These are phyloP conservation scores for Rhizophagus clarus DNA, from an alignment of 192 early-diverging fungal genomes.

Conservation along the genomic window DNA sequence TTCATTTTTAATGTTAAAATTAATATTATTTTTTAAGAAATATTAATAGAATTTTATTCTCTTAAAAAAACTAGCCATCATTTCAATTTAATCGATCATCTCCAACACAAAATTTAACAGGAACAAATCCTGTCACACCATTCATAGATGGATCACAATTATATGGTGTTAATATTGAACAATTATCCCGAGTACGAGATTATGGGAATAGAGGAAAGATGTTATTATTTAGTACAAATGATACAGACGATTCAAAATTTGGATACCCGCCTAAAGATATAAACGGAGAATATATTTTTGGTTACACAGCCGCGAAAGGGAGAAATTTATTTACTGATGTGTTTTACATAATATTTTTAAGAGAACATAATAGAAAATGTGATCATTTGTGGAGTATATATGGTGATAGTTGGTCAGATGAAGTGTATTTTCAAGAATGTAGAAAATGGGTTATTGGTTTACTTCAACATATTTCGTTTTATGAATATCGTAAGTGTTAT, in stretches of 20 bases:
- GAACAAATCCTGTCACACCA: background rate
- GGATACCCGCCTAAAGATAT: constrained; percentile 3
- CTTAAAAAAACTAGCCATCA: background rate
- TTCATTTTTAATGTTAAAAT: background rate
- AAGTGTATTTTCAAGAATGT: constrained; percentile 22
- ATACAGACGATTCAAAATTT: background rate
- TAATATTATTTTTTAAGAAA: background rate
- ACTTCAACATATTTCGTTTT: background rate
- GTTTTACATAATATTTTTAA: background rate
- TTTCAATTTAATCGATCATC: background rate
- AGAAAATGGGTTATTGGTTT: constrained; percentile 22
- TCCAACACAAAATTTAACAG: too few relatives aligned
- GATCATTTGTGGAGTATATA: background rate
- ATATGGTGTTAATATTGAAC: background rate
- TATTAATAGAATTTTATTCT: background rate
- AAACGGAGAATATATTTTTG: constrained; percentile 5
- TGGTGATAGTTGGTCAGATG: background rate
- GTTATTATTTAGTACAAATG: background rate
- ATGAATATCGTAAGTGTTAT: background rate
- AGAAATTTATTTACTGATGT: background rate
- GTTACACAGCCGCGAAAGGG: background rate
- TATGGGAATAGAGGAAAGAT: background rate
- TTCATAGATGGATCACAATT: background rate
- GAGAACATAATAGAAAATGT: constrained; percentile 27
- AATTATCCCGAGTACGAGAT: background rate